phyloP scores from a whole-genome alignment of 495 filamentous ascomycete genomes.

The Trichoderma reesei region DNA sequence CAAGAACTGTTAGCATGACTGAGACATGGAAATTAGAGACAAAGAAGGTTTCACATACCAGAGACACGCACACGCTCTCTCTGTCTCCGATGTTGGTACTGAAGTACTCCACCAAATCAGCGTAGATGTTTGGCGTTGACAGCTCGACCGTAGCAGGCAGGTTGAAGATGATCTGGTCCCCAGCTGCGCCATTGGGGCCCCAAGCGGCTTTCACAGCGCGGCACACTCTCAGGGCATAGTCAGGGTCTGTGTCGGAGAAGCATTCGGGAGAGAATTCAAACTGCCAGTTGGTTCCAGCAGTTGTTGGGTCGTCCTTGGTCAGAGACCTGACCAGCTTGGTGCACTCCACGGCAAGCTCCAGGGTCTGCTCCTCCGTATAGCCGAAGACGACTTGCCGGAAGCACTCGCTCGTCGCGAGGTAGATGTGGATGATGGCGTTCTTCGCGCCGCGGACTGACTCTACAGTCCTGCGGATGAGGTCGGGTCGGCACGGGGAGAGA shows the following conservation, averaged over 20 bases:
- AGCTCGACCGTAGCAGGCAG: slow-evolving; percentile 94
- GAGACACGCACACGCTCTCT: slow-evolving; percentile 71
- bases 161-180: slow-evolving; percentile 92
- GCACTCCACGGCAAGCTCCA: slow-evolving; percentile 78
- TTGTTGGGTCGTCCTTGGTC: slow-evolving; percentile 86
- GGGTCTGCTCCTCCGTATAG: slow-evolving; percentile 70
- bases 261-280: slow-evolving; percentile 97
- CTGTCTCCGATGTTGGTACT: slow-evolving; percentile 71
- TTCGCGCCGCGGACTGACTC: slow-evolving; percentile 82
- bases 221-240: slow-evolving; percentile 76
- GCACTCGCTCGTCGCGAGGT: slow-evolving; percentile 88
- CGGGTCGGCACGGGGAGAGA: slow-evolving; percentile 84
- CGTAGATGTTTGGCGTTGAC: slow-evolving; percentile 91
- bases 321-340: slow-evolving; percentile 78
- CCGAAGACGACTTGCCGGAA: slow-evolving; percentile 86
- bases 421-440: slow-evolving; percentile 95
- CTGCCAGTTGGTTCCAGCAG: slow-evolving; percentile 72
- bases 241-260: slow-evolving; percentile 83
- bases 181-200: slow-evolving; percentile 59
- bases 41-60: slow-evolving; percentile 21
- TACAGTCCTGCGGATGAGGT: slow-evolving; percentile 84
- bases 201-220: slow-evolving; percentile 95
- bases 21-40: not conserved
- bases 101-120: slow-evolving; percentile 96
- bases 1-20: slow-evolving; percentile 7